Conservation (phyloP, 1,284 basidiomycete species). For the Rhizopogon parksii region DNA sequence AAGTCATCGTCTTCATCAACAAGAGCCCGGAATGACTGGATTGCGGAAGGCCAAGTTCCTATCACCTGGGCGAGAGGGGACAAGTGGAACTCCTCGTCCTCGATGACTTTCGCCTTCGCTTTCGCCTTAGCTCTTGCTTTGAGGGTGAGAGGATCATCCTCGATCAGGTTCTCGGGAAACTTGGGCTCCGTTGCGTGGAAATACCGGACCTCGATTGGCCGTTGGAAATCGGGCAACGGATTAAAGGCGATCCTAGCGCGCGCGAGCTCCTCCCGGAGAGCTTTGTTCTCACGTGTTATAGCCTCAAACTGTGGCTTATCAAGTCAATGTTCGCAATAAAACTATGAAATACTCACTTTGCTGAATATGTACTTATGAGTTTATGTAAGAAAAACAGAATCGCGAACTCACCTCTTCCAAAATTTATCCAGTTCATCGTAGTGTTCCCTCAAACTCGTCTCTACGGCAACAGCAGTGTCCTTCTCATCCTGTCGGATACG, state of each 20-base stretch:
- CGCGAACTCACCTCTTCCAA: slow-evolving; percentile 32
- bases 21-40: slow-evolving; percentile 28
- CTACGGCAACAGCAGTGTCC: slow-evolving; percentile 29
- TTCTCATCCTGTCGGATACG: slow-evolving; percentile 30
- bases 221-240: slow-evolving; percentile 16
- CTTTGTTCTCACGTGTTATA: slow-evolving; percentile 25
- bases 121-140: slow-evolving; percentile 11
- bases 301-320: slow-evolving; percentile 25
- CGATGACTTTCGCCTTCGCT: slow-evolving; percentile 22
- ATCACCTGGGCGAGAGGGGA: slow-evolving; percentile 33
- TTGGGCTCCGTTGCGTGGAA: slow-evolving; percentile 24
- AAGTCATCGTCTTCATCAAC: slow-evolving; percentile 30
- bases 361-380: slow-evolving; percentile 22
- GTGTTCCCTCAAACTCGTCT: slow-evolving; percentile 31
- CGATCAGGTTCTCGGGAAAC: slow-evolving; percentile 15
- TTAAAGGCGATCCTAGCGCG: slow-evolving; percentile 19
- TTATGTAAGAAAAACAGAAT: slow-evolving; percentile 8
- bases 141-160: slow-evolving; percentile 20
- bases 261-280: slow-evolving; percentile 25
- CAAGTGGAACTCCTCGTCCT: slow-evolving; percentile 31
- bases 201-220: slow-evolving; percentile 26
- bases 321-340: slow-evolving; percentile 9
- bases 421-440: slow-evolving; percentile 30
- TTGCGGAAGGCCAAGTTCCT: slow-evolving; percentile 27
- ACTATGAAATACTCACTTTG: slow-evolving; percentile 30